Percentiles rank a stretch among this genome's conserved stretches.
phyloP scores from a whole-genome alignment of 2,329 filamentous ascomycete genomes.

The Leptographium wingfieldii region DNA sequence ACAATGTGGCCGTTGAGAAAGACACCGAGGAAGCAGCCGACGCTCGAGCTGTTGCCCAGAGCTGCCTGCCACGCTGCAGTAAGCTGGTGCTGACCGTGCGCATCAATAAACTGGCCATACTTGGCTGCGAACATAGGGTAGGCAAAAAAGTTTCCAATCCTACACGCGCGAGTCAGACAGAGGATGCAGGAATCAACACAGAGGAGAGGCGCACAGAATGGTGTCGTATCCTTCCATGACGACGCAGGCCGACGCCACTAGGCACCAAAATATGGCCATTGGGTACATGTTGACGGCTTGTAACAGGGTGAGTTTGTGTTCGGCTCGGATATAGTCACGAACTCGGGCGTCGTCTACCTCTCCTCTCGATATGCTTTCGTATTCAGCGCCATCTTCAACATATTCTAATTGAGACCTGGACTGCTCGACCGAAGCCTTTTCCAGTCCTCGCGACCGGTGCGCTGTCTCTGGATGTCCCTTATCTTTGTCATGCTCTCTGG shows the following conservation, averaged over 20 bases:
- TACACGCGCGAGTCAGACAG: not conserved
- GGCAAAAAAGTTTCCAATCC: constrained; percentile 13
- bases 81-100: constrained; percentile 23
- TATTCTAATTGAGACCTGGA: not conserved
- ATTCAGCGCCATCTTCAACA: not conserved
- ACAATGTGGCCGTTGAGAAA: constrained; percentile 34
- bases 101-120: constrained; percentile 19
- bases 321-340: not conserved
- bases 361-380: not conserved
- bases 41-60: constrained; percentile 22
- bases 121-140: constrained; percentile 14
- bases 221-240: constrained; percentile 17
- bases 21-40: constrained; percentile 36
- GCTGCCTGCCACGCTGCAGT: constrained; percentile 37
- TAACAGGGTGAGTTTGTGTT: not conserved
- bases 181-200: not conserved
- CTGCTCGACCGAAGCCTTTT: not conserved
- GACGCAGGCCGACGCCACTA: constrained; percentile 11
- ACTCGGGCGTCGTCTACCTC: not conserved
- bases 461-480: not conserved
- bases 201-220: constrained; percentile 6
- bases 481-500: not conserved
- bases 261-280: constrained; percentile 10
- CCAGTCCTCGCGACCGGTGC: no score
- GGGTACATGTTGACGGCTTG: constrained; percentile 5